Conservation (phyloP, 2,329 filamentous ascomycete genomes). For the Cordyceps javanica region DNA sequence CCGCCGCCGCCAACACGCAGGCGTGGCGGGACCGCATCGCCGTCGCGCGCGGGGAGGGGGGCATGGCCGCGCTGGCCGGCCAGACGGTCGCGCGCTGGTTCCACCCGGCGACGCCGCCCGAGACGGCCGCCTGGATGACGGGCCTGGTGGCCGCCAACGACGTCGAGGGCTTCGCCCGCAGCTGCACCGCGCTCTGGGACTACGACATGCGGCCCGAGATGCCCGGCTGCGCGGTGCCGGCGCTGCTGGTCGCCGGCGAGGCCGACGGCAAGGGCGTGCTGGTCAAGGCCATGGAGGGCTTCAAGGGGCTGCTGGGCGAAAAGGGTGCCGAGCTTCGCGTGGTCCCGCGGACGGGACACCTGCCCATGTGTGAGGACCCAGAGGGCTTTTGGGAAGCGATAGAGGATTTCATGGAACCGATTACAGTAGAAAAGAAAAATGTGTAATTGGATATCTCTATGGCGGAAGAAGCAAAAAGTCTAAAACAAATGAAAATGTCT, state of each 20-base stretch:
- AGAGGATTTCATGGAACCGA: constrained; percentile 40
- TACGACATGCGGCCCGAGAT: constrained; percentile 60
- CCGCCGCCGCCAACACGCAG: constrained; percentile 66
- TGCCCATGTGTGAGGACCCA: constrained; percentile 78
- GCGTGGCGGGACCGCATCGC: constrained; percentile 74
- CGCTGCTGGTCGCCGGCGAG: constrained; percentile 65
- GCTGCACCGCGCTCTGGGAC: constrained; percentile 64
- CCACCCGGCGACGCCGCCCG: constrained; percentile 44
- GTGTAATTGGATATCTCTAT: background rate
- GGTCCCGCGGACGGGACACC: constrained; percentile 66
- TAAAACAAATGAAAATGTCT: background rate
- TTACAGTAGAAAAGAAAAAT: background rate
- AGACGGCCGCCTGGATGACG: constrained; percentile 49
- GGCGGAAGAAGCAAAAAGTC: background rate
- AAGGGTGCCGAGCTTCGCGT: constrained; percentile 53
- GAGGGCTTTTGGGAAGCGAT: constrained; percentile 61
- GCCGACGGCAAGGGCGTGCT: constrained; percentile 65
- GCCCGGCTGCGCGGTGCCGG: constrained; percentile 48
- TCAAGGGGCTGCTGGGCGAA: constrained; percentile 53
- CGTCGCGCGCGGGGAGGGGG: constrained; percentile 52
- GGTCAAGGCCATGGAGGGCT: constrained; percentile 73
- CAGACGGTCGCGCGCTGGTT: constrained; percentile 76
- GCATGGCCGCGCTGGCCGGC: constrained; percentile 62
- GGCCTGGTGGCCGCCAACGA: constrained; percentile 65
- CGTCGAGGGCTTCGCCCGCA: constrained; percentile 61